phyloP scores from a whole-genome alignment of 805 yeast genomes.

The Torulaspora quercuum region DNA sequence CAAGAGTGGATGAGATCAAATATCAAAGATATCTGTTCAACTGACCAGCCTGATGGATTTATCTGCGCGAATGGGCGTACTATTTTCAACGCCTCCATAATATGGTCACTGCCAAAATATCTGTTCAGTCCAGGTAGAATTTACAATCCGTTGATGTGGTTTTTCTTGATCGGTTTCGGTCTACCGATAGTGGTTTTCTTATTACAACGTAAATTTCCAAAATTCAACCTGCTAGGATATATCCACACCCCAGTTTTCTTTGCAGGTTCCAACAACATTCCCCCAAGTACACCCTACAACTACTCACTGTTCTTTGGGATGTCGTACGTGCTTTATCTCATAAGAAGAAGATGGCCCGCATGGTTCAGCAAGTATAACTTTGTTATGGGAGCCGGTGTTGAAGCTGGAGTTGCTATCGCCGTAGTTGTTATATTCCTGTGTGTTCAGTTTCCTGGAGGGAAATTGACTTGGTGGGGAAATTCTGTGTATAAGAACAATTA shows the following conservation, averaged over 20 bases:
- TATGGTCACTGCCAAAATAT: conserved; percentile 53
- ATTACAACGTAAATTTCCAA: conserved; percentile 32
- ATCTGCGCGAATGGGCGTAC: conserved; percentile 43
- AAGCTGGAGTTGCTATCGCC: conserved; percentile 61
- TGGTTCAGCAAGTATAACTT: conserved; percentile 64
- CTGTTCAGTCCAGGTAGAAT: conserved; percentile 49
- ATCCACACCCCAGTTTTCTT: conserved; percentile 65
- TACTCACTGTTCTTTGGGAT: conserved; percentile 52
- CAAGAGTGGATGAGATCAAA: conserved; percentile 42
- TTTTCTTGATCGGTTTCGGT: conserved; percentile 51
- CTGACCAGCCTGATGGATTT: conserved; percentile 43
- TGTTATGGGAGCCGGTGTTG: conserved; percentile 57
- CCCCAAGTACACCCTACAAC: conserved; percentile 73
- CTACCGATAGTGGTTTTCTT: conserved; percentile 38
- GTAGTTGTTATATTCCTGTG: conserved; percentile 53
- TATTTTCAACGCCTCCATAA: conserved; percentile 49
- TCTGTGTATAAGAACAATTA: conserved; percentile 43
- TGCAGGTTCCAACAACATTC: conserved; percentile 56
- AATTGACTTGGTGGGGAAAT: conserved; percentile 59
- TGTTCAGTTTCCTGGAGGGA: conserved; percentile 46
- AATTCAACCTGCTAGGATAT: conserved; percentile 34
- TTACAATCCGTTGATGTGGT: conserved; percentile 54
- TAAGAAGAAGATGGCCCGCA: conserved; percentile 45
- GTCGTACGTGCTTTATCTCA: conserved; percentile 43
- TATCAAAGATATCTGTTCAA: conserved; percentile 40